Percentiles rank a stretch among this genome's conserved stretches.
Conservation (phyloP, 2,329 filamentous ascomycete genomes). For the Aureobasidium sp. region DNA sequence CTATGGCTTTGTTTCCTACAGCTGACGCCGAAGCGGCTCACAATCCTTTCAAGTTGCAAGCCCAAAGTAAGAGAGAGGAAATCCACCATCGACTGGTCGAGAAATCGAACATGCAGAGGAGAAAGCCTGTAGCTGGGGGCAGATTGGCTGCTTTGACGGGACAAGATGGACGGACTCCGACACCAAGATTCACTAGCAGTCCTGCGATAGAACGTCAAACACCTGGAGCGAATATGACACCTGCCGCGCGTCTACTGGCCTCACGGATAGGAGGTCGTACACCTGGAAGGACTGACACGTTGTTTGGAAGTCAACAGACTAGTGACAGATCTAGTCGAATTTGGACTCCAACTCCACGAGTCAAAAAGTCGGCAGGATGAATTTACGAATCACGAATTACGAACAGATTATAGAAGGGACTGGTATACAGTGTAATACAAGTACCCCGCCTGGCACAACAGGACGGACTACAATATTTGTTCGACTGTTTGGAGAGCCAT, state of each 20-base stretch:
- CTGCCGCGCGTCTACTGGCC: slow-evolving; percentile 76
- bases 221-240: slow-evolving; percentile 62
- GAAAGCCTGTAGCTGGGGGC: slow-evolving; percentile 62
- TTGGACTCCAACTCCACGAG: slow-evolving; percentile 24
- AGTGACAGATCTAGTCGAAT: slow-evolving; percentile 19
- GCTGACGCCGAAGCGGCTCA: slow-evolving; percentile 58
- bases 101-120: slow-evolving; percentile 77
- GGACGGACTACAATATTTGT: background rate
- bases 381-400: slow-evolving; percentile 9
- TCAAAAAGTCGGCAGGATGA: slow-evolving; percentile 8
- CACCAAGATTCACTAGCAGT: slow-evolving; percentile 73
- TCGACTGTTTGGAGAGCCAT: background rate
- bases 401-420: background rate
- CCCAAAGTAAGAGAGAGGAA: slow-evolving; percentile 79
- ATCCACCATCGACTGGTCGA: slow-evolving; percentile 92
- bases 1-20: slow-evolving; percentile 47
- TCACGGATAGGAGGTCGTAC: slow-evolving; percentile 61
- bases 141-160: slow-evolving; percentile 36
- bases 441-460: background rate
- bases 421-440: background rate
- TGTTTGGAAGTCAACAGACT: slow-evolving; percentile 35
- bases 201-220: slow-evolving; percentile 61
- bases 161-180: slow-evolving; percentile 59
- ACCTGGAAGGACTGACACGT: slow-evolving; percentile 28
- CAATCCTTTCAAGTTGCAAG: slow-evolving; percentile 84